These are phyloP conservation scores for Corchorus olitorius DNA, from an alignment of 345 rosid genomes.

Conservation along the genomic window DNA sequence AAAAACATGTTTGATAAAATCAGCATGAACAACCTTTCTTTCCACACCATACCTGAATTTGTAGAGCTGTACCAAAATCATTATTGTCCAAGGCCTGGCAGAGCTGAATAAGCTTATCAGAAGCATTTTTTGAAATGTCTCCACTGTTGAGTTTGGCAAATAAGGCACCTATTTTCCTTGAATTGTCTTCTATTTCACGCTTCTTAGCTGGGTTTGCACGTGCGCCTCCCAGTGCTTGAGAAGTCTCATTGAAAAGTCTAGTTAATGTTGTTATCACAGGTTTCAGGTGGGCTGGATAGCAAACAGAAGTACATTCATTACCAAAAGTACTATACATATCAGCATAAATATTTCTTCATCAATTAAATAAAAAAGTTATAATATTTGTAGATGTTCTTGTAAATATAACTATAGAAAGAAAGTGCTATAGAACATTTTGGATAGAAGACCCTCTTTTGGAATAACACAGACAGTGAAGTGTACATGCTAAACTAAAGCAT, in stretches of 20 bases:
- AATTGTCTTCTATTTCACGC: conserved; percentile 97
- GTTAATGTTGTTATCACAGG: conserved; percentile 75
- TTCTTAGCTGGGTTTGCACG: conserved; percentile 89
- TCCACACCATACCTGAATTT: conserved; percentile 70
- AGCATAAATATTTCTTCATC: background rate
- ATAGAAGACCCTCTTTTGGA: background rate
- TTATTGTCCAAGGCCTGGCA: conserved; percentile 88
- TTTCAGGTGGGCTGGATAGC: conserved; percentile 65
- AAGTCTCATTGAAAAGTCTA: conserved; percentile 93
- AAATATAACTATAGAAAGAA: background rate
- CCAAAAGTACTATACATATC: background rate
- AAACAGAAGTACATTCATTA: background rate
- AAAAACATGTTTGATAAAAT: background rate
- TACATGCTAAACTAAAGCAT: background rate
- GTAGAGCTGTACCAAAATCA: conserved; percentile 78
- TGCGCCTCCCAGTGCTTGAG: conserved; percentile 89
- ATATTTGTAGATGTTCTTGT: background rate
- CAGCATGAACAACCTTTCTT: background rate
- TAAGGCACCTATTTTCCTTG: conserved; percentile 87
- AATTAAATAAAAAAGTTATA: background rate
- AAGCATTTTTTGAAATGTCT: conserved; percentile 90
- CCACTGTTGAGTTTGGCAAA: conserved; percentile 89
- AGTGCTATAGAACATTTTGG: background rate
- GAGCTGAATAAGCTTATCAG: conserved; percentile 84
- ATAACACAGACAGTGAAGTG: background rate